Base-by-base conservation (phyloP, 306 rosid genomes). In the Heteromeles arbutifolia region DNA sequence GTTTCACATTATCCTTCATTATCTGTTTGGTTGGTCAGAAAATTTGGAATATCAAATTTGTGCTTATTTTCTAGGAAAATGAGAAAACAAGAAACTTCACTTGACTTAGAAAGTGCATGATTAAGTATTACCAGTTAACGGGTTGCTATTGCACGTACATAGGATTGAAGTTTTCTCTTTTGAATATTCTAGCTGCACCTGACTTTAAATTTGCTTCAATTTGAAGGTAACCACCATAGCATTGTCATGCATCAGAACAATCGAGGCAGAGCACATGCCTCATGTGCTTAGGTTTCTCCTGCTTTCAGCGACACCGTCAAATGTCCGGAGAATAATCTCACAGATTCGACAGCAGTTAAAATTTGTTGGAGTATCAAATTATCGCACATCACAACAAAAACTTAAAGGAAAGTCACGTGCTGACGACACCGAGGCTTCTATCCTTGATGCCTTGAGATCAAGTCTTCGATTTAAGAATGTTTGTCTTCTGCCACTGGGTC, bases 401-500 rank as follows among this genome's bases (percentile, higher is more conserved):
- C 67, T 76, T 39, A 83, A 83, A 43, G 84, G 86, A 12, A 83
- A 83, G 76, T 75, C 84, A 1, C 37, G 6, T 32, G 69, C 28
- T 11, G 57, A 75, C 72, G 50, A 78, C 68, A 37, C 76, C 5
- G 86, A 79, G 73, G 83, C 84, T 75, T 76, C 81, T 31, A 76
- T 83, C 43, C 81, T 83, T 44, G 83, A 83, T 61, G 81, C 83
- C 50, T 76, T 83, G 78, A 83, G 86, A 67, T 79, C 84, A 57
- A 79, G 84, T 61, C 81, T 83, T 45, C 77, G 81, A 61, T 79
- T 83, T 77, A 83, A 70, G 56, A 83, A 76, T 83, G 86, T 83
- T 79, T 31, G 74, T 71, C 29, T 14, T 44, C 34, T 31, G 8
- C 10, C 29, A 28, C 0, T 12, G 31, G 5, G 45, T 71, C 32